Evolutionary conservation across 1,139 yeast species (phyloP).

Genomic region (Meyerozyma athensensis): DNA sequence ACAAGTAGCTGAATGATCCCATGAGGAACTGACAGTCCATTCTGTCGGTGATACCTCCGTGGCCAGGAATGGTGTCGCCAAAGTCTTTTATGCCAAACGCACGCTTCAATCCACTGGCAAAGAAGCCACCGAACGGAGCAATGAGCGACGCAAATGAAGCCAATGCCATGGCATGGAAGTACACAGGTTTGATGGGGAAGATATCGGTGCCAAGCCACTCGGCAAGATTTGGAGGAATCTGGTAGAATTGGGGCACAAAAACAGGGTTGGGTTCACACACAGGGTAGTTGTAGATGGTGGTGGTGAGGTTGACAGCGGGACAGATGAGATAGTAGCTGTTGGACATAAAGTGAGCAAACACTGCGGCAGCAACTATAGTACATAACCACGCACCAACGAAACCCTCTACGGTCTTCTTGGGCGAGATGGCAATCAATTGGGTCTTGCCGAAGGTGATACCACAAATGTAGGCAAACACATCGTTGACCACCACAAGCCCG

Average conservation of each 20-base stretch:
- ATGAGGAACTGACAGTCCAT: slow-evolving; percentile 96
- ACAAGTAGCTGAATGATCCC: slow-evolving; percentile 93
- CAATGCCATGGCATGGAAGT: slow-evolving; percentile 78
- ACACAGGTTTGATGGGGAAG: slow-evolving; percentile 74
- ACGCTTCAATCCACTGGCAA: slow-evolving; percentile 94
- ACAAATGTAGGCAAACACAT: slow-evolving; percentile 92
- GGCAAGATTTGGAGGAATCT: slow-evolving; percentile 65
- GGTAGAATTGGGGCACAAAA: slow-evolving; percentile 72
- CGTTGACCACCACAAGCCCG: slow-evolving; percentile 87
- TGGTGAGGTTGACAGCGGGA: slow-evolving; percentile 68
- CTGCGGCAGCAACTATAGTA: slow-evolving; percentile 70
- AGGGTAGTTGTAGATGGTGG: slow-evolving; percentile 43
- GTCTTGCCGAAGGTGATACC: slow-evolving; percentile 96
- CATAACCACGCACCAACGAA: slow-evolving; percentile 97
- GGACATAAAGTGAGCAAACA: slow-evolving; percentile 60
- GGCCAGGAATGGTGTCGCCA: slow-evolving; percentile 94
- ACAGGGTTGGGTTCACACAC: slow-evolving; percentile 85
- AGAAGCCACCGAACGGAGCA: slow-evolving; percentile 99
- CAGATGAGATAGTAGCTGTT: slow-evolving; percentile 77
- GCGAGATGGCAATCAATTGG: slow-evolving; percentile 87
- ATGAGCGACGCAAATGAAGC: slow-evolving; percentile 95
- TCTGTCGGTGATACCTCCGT: slow-evolving; percentile 97
- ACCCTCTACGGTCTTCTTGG: slow-evolving; percentile 97
- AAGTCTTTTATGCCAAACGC: slow-evolving; percentile 94
- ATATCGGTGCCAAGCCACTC: slow-evolving; percentile 37